Evolutionary conservation across 2,329 filamentous ascomycete species (phyloP), one percentile per base, ranked within the genome.

Genomic region (Claviceps purpurea): DNA sequence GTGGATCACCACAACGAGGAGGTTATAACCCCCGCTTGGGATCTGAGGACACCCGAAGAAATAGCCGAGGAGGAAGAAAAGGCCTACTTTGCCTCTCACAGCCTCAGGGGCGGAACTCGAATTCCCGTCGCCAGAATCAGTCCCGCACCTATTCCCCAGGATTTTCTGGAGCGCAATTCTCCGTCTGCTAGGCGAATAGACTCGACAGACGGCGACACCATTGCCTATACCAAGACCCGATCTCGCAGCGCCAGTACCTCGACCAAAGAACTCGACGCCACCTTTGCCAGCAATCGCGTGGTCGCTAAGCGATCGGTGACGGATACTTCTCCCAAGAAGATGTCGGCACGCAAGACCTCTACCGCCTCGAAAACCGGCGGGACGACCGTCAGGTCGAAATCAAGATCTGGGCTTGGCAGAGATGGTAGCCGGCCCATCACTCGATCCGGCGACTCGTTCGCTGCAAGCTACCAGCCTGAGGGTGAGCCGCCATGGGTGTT

Each of bases 401-500:
- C 82, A 16, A 77, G 83, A 56, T 78, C 77, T 44, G 79, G 78
- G 14, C 71, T 79, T 24, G 66, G 66, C 56, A 75, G 72, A 60
- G 68, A 71, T 56, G 65, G 73, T 55, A 66, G 68, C 38, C 75
- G 82, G 14, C 82, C 84, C 20, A 70, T 73, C 3, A 87, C 83
- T 1, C 74, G 81, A 54, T 81, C 79, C 6, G 82, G 81, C 20
- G 79, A 79, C 53, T 58, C 76, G 34, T 66, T 70, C 43, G 61
- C 69, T 37, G 64, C 60, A 66, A 62, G 66, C 75, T 79, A 88
- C 63, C 79, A 83, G 43, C 90, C 90, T 0, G 93, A 97, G 72
- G 93, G 93, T 20, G 91, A 97, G 51, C 89, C 93, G 10, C 93
- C 93, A 50, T 98, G 93, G 93, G 79, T 97, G 69, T 80, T 93